Evolutionary conservation across 1,139 yeast species (phyloP), one percentile per base, ranked within the genome.

Genomic region (Sugiyamaella japonica): DNA sequence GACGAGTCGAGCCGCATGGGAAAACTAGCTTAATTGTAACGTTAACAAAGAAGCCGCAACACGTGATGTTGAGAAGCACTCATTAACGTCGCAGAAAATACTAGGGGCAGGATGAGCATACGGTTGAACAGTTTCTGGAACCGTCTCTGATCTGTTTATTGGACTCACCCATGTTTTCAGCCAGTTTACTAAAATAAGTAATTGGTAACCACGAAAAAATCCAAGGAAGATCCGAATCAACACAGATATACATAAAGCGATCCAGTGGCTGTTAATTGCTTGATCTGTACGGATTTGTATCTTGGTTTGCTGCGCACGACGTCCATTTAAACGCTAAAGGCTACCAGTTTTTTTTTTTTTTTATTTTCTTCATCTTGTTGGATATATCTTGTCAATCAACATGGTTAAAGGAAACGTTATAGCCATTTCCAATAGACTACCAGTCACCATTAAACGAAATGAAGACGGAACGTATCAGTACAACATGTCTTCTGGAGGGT

Each of bases 401-500:
- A 49, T 49, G 52, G 52, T 42, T 25, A 49, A 49, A 39, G 67
- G 91, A 15, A 88, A 87, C 72, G 95, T 93, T 20, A 73, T 95
- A 50, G 98, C 95, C 12, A 96, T 95, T 2, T 90, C 98, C 10
- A 95, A 95, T 71, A 78, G 99, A 65, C 80, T 95, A 57, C 99
- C 99, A 0, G 97, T 93, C 49, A 93, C 99, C 1, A 89, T 91
- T 65, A 83, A 80, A 59, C 78, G 89, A 56, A 77, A 80, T 4
- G 90, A 88, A 0, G 77, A 83, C 48, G 87, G 86, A 63, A 81
- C 80, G 54, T 88, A 87, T 69, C 68, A 72, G 53, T 85, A 85
- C 66, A 75, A 84, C 52, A 89, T 93, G 97, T 90, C 97, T 10
- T 88, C 97, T 2, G 99, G 99, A 15, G 99, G 99, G 1, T 79